Percentiles rank a stretch among this genome's conserved stretches.
Conservation (phyloP, 2,329 filamentous ascomycete genomes). For the Trichoderma arundinaceum region DNA sequence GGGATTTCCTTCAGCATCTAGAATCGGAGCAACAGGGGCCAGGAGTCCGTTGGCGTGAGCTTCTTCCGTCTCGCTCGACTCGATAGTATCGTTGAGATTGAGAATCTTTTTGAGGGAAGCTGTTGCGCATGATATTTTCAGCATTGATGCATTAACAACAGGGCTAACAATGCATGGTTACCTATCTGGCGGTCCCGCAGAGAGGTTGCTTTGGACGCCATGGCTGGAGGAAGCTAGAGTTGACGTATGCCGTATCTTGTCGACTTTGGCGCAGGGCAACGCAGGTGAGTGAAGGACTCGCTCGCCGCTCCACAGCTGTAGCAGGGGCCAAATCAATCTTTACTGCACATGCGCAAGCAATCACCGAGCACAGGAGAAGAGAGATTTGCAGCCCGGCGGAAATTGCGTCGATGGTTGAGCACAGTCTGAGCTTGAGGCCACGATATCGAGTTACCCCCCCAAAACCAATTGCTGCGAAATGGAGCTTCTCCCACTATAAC, state of each 20-base stretch:
- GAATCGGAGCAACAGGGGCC: constrained; percentile 74
- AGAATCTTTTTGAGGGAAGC: constrained; percentile 94
- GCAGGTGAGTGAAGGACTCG: constrained; percentile 13
- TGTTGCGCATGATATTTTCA: constrained; percentile 45
- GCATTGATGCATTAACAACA: background rate
- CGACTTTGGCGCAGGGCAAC: background rate
- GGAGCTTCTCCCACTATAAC: constrained; percentile 29
- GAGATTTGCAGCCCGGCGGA: background rate
- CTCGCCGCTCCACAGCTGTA: constrained; percentile 22
- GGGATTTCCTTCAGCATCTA: constrained; percentile 86
- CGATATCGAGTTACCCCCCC: constrained; percentile 32
- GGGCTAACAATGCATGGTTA: constrained; percentile 36
- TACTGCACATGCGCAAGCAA: background rate
- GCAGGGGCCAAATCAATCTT: constrained; percentile 12
- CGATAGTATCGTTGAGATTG: constrained; percentile 82
- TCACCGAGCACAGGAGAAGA: background rate
- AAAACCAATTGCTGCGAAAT: constrained; percentile 4
- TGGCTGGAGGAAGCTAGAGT: constrained; percentile 35
- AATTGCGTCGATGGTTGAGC: constrained; percentile 13
- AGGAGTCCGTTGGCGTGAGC: constrained; percentile 66
- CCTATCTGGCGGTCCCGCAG: constrained; percentile 59
- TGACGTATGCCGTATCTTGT: background rate
- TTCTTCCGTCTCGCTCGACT: constrained; percentile 67
- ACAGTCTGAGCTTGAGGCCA: constrained; percentile 34
- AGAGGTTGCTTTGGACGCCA: constrained; percentile 55